These are phyloP conservation scores for Chytridiales sp. DNA, from an alignment of 371 early-diverging fungal species.

Conservation along the genomic window DNA sequence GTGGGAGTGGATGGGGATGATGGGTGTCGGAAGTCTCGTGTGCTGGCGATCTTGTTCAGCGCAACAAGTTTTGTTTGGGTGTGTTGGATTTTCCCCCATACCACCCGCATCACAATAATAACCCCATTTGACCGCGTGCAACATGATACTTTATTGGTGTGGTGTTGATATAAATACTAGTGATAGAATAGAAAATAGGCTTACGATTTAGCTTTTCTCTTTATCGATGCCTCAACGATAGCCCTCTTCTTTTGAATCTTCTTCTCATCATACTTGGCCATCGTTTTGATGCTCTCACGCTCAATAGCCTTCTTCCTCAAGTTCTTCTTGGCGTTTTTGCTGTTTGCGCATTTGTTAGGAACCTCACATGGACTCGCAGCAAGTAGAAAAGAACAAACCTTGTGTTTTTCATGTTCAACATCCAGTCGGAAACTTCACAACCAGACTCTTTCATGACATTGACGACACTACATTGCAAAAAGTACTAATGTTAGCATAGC, in stretches of 20 bases:
- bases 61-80: too few relatives aligned
- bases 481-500: conserved; percentile 22
- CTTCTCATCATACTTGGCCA: conserved; percentile 48
- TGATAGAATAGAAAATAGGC: too few relatives aligned
- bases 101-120: too few relatives aligned
- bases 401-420: conserved; percentile 82
- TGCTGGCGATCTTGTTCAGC: too few relatives aligned
- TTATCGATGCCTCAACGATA: neutral
- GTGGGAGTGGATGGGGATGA: too few relatives aligned
- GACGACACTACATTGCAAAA: conserved; percentile 62
- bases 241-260: conserved; percentile 55
- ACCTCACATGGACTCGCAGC: neutral
- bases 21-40: too few relatives aligned
- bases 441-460: conserved; percentile 96
- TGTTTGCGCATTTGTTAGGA: neutral
- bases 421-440: conserved; percentile 96
- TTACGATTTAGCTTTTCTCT: too few relatives aligned
- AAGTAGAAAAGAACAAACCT: conserved; percentile 27
- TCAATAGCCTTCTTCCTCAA: conserved; percentile 64
- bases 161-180: too few relatives aligned
- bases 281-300: conserved; percentile 67
- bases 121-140: too few relatives aligned
- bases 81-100: too few relatives aligned
- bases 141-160: too few relatives aligned
- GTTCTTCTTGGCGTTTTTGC: conserved; percentile 61